These are phyloP conservation scores for Alternaria ethzedia DNA, from an alignment of 2,329 filamentous ascomycete genomes.

Conservation along the genomic window DNA sequence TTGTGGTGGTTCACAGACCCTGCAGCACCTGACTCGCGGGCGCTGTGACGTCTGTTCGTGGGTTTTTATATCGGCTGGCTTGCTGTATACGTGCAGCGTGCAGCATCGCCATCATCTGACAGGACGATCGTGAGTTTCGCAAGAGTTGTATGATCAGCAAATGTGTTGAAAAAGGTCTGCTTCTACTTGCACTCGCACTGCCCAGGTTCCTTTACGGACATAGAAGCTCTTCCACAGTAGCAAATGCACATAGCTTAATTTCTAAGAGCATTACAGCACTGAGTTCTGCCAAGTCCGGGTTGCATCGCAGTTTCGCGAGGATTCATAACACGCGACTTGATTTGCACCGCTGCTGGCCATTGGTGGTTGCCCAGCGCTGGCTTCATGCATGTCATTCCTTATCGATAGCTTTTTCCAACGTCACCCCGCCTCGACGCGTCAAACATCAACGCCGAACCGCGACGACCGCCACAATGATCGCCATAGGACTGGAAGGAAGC, in stretches of 20 bases:
- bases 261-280: background rate
- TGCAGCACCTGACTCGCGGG: constrained; percentile 6
- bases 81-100: background rate
- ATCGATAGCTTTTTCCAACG: constrained; percentile 27
- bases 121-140: background rate
- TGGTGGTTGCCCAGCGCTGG: background rate
- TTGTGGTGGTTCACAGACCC: constrained; percentile 3
- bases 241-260: background rate
- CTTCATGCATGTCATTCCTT: constrained; percentile 13
- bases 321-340: background rate
- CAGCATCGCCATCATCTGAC: background rate
- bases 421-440: constrained; percentile 32
- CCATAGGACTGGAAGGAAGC: constrained; percentile 84
- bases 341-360: background rate
- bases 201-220: background rate
- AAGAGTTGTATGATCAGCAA: background rate
- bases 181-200: background rate
- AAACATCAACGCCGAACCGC: constrained; percentile 5
- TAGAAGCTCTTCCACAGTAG: background rate
- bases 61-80: background rate
- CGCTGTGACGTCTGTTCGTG: background rate
- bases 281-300: background rate
- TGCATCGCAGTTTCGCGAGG: background rate
- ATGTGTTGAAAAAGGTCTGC: background rate
- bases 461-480: constrained; percentile 59